phyloP scores from a whole-genome alignment of 2,329 filamentous ascomycete species.

The Colletotrichum sp. region DNA sequence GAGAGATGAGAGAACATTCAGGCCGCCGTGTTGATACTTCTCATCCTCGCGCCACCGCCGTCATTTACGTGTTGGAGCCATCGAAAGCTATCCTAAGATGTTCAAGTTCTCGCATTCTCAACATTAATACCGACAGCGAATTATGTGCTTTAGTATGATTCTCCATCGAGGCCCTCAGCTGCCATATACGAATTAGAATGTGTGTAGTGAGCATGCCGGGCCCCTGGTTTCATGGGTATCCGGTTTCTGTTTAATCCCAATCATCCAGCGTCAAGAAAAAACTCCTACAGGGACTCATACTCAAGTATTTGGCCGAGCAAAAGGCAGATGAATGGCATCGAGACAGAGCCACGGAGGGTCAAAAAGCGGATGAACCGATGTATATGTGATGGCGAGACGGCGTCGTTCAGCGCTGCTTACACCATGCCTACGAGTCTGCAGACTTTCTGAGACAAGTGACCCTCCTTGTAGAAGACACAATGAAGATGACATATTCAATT shows the following conservation, averaged over 20 bases:
- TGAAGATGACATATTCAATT: background rate
- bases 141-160: background rate
- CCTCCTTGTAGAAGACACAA: background rate
- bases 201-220: background rate
- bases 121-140: background rate
- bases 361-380: background rate
- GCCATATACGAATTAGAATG: background rate
- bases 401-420: background rate
- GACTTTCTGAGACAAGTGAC: background rate
- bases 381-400: background rate
- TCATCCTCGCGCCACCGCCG: background rate
- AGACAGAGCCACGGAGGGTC: background rate
- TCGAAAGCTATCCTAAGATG: background rate
- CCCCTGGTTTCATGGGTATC: background rate
- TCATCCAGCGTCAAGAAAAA: background rate
- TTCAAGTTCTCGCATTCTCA: background rate
- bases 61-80: background rate
- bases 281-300: background rate
- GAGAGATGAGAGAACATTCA: background rate
- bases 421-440: background rate
- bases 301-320: background rate
- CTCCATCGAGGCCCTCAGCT: background rate
- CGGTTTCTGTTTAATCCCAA: background rate
- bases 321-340: background rate
- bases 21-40: background rate